Evolutionary conservation across 2,329 filamentous ascomycete species (phyloP), one percentile per base, ranked within the genome.

Genomic region (Penicillium sp.): DNA sequence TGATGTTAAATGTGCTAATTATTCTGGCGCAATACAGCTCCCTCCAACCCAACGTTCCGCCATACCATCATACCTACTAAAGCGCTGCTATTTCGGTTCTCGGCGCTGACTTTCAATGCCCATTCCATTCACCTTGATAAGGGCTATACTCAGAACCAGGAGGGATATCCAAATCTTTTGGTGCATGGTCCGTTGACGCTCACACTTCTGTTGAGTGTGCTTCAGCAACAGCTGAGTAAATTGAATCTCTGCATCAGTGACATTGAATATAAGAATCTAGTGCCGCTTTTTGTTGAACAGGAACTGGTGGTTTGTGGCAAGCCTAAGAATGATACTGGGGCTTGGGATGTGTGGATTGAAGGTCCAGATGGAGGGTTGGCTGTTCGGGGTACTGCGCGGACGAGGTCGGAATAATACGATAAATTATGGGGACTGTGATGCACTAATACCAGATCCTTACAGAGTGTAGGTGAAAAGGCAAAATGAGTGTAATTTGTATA

Each of bases 61-160:
- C 80, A 89, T 65, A 77, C 78, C 0, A 76, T 96, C 25, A 83
- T 77, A 0, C 91, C 92, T 0, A 87, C 87, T 2, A 80, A 84
- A 3, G 79, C 83, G 5, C 83, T 97, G 5, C 85, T 99, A 54
- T 96, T 96, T 77, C 86, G 93, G 58, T 97, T 93, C 80, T 94
- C 89, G 21, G 92, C 92, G 0, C 84, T 99, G 35, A 93, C 90
- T 2, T 93, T 91, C 80, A 99, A 99, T 74, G 91, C 91, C 1
- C 94, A 99, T 75, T 81, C 84, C 17, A 97, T 99, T 66, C 94
- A 99, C 76, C 81, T 96, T 23, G 90, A 97, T 73, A 83, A 82
- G 1, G 70, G 81, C 43, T 95, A 91, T 75, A 87, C 86, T 51
- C 82, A 82, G 40, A 78, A 84, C 13, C 78, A 87, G 13, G 94